Percentiles rank a stretch among this genome's conserved stretches.
Conservation (phyloP, 305 asterid species). For the Fraxinus angustifolia region DNA sequence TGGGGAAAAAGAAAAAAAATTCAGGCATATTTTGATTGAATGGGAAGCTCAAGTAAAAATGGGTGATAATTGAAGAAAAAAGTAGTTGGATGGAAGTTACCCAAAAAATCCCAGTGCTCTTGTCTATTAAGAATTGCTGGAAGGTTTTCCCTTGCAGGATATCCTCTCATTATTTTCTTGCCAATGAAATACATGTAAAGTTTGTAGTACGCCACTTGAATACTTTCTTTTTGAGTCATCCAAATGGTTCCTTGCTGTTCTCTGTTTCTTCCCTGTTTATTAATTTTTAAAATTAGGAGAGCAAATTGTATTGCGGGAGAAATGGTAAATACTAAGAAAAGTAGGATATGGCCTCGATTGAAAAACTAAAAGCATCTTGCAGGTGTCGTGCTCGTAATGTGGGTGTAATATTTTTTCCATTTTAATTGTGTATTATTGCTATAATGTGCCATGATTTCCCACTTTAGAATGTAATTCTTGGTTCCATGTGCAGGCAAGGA, state of each 20-base stretch:
- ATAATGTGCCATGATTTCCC: background rate
- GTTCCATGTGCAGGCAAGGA: slow-evolving; percentile 75
- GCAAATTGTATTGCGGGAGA: background rate
- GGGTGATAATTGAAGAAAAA: background rate
- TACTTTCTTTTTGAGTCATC: background rate
- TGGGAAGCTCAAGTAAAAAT: background rate
- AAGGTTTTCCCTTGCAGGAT: background rate
- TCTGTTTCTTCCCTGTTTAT: background rate
- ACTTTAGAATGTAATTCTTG: background rate
- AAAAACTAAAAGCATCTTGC: background rate
- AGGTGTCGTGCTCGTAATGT: background rate
- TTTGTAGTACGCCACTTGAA: background rate
- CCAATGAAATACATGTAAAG: background rate
- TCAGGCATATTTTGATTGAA: background rate
- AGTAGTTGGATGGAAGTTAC: background rate
- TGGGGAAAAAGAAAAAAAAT: background rate
- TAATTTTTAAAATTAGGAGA: background rate
- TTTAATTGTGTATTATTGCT: background rate
- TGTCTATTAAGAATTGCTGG: background rate
- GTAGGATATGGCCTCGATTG: background rate
- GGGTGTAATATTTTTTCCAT: background rate
- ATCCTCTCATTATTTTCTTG: background rate
- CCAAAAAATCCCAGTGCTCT: background rate
- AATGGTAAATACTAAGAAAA: background rate
- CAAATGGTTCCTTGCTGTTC: slow-evolving; percentile 1